Base-by-base conservation (phyloP, 768 basidiomycete species). In the Mycena vitilis region DNA sequence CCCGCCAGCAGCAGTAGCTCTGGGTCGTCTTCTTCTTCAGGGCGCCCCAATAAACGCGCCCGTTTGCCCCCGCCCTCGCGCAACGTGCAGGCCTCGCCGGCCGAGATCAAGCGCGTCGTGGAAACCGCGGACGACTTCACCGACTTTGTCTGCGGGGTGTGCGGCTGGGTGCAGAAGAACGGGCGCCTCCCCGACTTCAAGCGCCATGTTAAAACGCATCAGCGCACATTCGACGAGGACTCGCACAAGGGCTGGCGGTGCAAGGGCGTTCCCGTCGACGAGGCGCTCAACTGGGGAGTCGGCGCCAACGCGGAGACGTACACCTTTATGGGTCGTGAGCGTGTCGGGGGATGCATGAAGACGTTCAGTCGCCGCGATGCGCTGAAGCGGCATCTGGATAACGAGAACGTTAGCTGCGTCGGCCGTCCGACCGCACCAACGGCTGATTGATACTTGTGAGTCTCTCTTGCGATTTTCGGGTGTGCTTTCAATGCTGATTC, bases 201-300 rank as follows among this genome's bases (percentile, higher is more conserved):
- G 74, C 85, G 89, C 25, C 89, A 91, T 74, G 74, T 90, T 49
- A 80, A 77, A 51, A 88, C 88, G 2, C 89, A 89, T 71, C 81
- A 83, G 65, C 86, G 86, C 23, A 79, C 86, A 52, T 77, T 77
- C 30, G 78, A 81, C 23, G 78, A 82, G 49, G 80, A 84, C 23
- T 71, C 76, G n/a, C 64, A 66, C 42, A 72, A 74, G 42, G 78
- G 77, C 0, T 81, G 77, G 76, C 76, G 76, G 68, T 86, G 85
- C 76, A 79, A 78, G 56, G 84, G 84, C 3, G 80, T 84, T n/a
- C 77, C 70, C 4, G 23, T 76, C 38, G 72, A 76, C 38, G 75
- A 75, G 5, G 65, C 59, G 10, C 52, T 63, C 30, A 60, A 68
- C 12, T 74, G 74, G 40, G 59, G 68, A 65, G 58, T 74, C 12